Base-by-base conservation (phyloP, 2,329 filamentous ascomycete genomes). In the Monilinia fructicola region DNA sequence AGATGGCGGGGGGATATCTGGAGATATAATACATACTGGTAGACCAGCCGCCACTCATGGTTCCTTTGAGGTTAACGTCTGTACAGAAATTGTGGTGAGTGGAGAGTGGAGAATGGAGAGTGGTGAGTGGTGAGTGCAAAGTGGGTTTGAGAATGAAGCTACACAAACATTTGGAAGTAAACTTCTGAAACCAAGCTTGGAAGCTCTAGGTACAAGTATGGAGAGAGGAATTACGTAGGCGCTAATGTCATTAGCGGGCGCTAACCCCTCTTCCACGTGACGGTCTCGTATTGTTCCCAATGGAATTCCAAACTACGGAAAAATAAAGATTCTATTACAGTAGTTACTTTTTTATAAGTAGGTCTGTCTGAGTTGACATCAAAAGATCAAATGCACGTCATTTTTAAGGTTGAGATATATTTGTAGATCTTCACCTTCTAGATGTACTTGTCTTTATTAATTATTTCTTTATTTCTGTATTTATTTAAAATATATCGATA, bases 31-130 rank as follows among this genome's bases (percentile, higher is more conserved):
- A 78, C 84, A 77, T 77, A 88, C 87, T 97, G 50, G 94, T 98
- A 79, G 96, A 97, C 94, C 94, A 98, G 70, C 94, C 93, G 73
- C 88, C 90, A 80, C 90, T 91, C 87, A 88, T 89, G 53, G 74
- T 80, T 66, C 16, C 58, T 50, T 50, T 9, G n/a, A 26, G 23
- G 38, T 26, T 56, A 54, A 59, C 28, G 61, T 64, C 44, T 35
- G 31, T 6, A 35, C 46, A 50, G 59, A 60, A n/a, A 16, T 48
- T 40, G 44, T 52, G 9, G 31, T 38, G 44, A 38, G n/a, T 14
- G 21, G 28, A 3, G 28, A 31, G 44, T 50, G 9, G 28, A 38
- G 44, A 38, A 14, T 12, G 21, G 44, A 3, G 28, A 31, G 44
- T 50, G 9, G 28, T 50, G 44, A 38, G n/a, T 14, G 21, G 28